These are phyloP conservation scores for Salicornia ramosissima DNA, from an alignment of 148 eudicot genomes.

Conservation along the genomic window DNA sequence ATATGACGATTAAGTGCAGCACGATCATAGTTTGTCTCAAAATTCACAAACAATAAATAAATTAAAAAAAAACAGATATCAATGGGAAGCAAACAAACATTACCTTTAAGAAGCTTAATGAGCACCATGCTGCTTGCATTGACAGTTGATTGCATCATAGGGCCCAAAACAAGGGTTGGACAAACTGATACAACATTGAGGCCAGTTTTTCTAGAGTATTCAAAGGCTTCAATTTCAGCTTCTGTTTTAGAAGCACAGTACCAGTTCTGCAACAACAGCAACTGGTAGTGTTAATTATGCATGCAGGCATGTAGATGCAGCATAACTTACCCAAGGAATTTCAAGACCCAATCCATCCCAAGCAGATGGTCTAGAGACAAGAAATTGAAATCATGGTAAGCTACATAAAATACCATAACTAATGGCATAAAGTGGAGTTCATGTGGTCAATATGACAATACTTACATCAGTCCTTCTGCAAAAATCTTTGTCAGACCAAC, in stretches of 20 bases:
- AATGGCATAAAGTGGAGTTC: neutral
- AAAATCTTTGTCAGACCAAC: slow-evolving; percentile 48
- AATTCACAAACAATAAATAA: neutral
- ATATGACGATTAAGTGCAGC: too few species aligned
- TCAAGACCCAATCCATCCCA: too few species aligned
- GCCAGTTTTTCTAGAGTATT: slow-evolving; percentile 54
- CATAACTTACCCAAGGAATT: too few species aligned
- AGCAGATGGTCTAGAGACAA: too few species aligned
- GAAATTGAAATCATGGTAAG: too few species aligned
- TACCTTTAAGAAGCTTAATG: slow-evolving; percentile 71
- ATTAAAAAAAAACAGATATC: neutral
- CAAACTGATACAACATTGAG: slow-evolving; percentile 62
- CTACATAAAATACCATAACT: neutral
- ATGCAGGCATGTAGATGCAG: too few species aligned
- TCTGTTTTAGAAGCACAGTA: slow-evolving; percentile 70
- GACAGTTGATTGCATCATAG: slow-evolving; percentile 53
- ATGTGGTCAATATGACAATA: neutral
- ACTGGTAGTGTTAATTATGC: neutral
- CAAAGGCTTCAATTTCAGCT: slow-evolving; percentile 72
- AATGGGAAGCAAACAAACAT: neutral
- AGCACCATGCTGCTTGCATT: slow-evolving; percentile 74
- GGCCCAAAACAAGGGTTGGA: slow-evolving; percentile 67
- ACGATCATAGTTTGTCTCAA: neutral
- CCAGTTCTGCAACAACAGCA: slow-evolving; percentile 54
- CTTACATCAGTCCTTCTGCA: slow-evolving; percentile 38